phyloP scores from a whole-genome alignment of 345 rosid species.

The Dovyalis caffra region DNA sequence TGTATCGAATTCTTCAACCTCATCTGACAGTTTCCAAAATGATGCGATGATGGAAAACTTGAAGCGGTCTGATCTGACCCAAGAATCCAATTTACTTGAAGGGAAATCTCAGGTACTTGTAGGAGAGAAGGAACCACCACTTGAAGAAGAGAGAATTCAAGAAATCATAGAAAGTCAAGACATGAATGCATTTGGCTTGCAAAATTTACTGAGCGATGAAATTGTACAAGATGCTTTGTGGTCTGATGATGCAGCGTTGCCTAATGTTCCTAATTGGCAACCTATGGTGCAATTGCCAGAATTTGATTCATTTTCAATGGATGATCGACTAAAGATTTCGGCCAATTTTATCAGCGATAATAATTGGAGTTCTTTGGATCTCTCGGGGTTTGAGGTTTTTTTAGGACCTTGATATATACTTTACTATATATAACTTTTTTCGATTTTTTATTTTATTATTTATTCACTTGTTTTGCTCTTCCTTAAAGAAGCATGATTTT shows the following conservation, averaged over 20 bases:
- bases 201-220: conserved; percentile 37
- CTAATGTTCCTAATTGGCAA: conserved; percentile 26
- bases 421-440: not conserved
- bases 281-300: conserved; percentile 28
- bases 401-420: conserved; percentile 32
- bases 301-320: conserved; percentile 25
- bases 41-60: conserved; percentile 16
- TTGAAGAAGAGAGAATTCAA: conserved; percentile 17
- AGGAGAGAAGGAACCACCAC: conserved; percentile 5
- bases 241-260: conserved; percentile 26
- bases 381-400: conserved; percentile 45
- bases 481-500: not conserved
- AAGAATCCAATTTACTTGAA: conserved; percentile 10
- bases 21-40: conserved; percentile 8
- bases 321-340: conserved; percentile 40
- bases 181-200: conserved; percentile 30
- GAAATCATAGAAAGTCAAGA: conserved; percentile 21
- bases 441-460: not conserved
- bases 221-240: conserved; percentile 37
- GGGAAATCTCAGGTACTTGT: conserved; percentile 18
- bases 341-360: conserved; percentile 36
- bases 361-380: conserved; percentile 58
- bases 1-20: conserved; percentile 15
- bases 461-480: not conserved
- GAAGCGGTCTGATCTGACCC: conserved; percentile 5